phyloP scores from a whole-genome alignment of 2,329 filamentous ascomycete species.

The Colletotrichum chlorophyti region DNA sequence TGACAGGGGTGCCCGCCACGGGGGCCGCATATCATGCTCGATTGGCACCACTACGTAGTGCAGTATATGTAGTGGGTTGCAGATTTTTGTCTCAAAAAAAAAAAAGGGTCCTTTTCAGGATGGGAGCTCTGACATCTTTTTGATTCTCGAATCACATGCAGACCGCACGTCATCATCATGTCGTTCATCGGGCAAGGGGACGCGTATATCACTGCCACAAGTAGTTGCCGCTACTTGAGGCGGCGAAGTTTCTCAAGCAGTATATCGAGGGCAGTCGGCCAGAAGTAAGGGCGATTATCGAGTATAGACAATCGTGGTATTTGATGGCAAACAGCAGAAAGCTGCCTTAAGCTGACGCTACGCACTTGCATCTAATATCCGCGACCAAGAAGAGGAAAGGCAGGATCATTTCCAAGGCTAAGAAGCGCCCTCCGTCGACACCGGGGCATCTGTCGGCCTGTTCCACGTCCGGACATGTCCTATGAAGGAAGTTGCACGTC shows the following conservation, averaged over 20 bases:
- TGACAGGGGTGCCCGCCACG: constrained; percentile 8
- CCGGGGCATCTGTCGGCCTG: constrained; percentile 53
- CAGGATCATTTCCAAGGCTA: not conserved
- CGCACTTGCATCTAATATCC: not conserved
- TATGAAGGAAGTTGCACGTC: constrained; percentile 11
- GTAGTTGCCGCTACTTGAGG: no score
- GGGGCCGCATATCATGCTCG: no score
- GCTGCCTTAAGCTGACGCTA: constrained; percentile 2
- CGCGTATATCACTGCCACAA: not conserved
- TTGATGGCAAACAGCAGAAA: not conserved
- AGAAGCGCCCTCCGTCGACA: constrained; percentile 25
- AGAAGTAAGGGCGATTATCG: no score
- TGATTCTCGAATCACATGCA: constrained; percentile 20
- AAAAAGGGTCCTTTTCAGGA: not conserved
- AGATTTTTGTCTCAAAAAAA: not conserved
- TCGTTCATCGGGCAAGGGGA: not conserved
- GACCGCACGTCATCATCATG: constrained; percentile 22
- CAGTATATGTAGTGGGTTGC: no score
- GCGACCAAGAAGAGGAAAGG: constrained; percentile 5
- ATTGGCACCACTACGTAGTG: no score
- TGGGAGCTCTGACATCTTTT: constrained; percentile 13
- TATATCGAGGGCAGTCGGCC: no score
- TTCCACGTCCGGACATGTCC: constrained; percentile 80
- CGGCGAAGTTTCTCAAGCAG: no score
- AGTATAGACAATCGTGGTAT: no score